Base-by-base conservation (phyloP, 1,284 basidiomycete species). In the Sanguinoderma infundibulare region DNA sequence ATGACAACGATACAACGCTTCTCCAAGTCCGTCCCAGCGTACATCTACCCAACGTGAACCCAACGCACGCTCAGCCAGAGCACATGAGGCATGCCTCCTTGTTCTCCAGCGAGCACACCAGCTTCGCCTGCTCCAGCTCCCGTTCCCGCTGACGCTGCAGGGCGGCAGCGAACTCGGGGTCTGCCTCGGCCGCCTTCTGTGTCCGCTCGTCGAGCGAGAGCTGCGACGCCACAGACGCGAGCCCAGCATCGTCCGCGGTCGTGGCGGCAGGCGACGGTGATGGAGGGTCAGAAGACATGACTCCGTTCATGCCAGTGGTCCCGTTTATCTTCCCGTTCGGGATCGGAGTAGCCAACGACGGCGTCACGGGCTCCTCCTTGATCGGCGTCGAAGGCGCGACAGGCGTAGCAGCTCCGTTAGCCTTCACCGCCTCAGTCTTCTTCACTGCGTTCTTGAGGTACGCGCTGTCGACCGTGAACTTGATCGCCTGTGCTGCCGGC, bases 391-490 rank as follows among this genome's bases (percentile, higher is more conserved):
- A 66, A 2, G 73, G 61, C 34, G 73, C 47, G 8, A 70, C 50
- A 32, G 69, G 40, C n/a, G 63, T 47, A 38, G 40, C n/a, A 1
- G 40, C 49, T 24, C 57, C 54, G 20, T n/a, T 76, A 17, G 39
- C 42, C 26, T 57, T 78, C 17, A n/a, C n/a, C n/a, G 74, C 74
- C 42, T 76, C 74, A 61, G 83, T 79, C 66, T 81, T 77, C 75
- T 90, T 91, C 20, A 89, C 92, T 56, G 87, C 80, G 42, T 58
- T 61, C 74, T 94, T 92, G 65, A 96, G 83, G 57, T 91, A 80
- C 39, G 79, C 86, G 77, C 90, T 90, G 75, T 98, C 96, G 64
- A 99, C 89, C 14, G 98, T 99, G 82, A 99, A 99, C 81, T 99
- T 96, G 78, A 98, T 96, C 40, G 98, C 98, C 73, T 95, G 91